Evolutionary conservation across 2,329 filamentous ascomycete genomes (phyloP).

Genomic region (Colletotrichum graminicola): DNA sequence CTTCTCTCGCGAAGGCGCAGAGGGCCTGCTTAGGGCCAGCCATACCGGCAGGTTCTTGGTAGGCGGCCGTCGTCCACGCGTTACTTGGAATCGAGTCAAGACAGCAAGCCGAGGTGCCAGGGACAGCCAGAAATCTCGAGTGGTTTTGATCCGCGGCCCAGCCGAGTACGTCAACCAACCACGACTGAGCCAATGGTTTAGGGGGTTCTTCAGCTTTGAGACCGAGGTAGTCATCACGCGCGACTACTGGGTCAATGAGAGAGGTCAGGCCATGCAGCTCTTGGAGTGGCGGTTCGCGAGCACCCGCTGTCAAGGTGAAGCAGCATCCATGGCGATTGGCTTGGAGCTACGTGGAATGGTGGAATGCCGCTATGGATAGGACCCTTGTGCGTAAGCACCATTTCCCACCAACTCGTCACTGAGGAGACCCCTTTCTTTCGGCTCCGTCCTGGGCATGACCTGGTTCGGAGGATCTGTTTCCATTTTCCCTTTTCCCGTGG

Average conservation of each 20-base stretch:
- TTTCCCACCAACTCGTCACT: background rate
- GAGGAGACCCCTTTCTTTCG: background rate
- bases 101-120: background rate
- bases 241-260: background rate
- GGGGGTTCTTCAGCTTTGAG: background rate
- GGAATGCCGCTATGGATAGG: background rate
- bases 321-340: conserved; percentile 1
- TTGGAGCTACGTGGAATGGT: background rate
- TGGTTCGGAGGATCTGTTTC: background rate
- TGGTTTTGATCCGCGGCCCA: conserved; percentile 11
- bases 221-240: background rate
- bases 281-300: conserved; percentile 32
- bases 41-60: background rate
- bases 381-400: conserved; percentile 3
- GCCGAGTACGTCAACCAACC: background rate
- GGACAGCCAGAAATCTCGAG: conserved; percentile 1
- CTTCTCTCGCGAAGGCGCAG: conserved; percentile 17
- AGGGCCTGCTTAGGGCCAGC: conserved; percentile 1
- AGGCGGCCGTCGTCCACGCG: conserved; percentile 4
- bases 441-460: background rate
- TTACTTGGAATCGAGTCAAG: conserved; percentile 19
- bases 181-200: background rate
- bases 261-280: background rate
- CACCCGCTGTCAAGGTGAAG: conserved; percentile 7
- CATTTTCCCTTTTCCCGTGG: background rate